Evolutionary conservation across 2,329 filamentous ascomycete genomes (phyloP).

Genomic region (Tolypocladium capitatum): DNA sequence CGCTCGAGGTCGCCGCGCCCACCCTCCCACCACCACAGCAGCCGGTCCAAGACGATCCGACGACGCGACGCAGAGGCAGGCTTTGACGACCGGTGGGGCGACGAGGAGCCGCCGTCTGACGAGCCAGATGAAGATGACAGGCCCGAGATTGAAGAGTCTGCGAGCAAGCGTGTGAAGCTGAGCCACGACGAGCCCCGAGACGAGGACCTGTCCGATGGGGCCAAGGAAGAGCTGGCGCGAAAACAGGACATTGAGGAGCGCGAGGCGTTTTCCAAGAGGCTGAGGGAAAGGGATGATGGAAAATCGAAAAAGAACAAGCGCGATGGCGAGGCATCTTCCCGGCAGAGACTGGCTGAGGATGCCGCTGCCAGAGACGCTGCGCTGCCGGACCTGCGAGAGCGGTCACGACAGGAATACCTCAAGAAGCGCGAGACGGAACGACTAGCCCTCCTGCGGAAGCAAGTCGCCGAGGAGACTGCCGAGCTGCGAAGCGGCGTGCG

Average conservation of each 20-base stretch:
- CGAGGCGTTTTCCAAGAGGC: conserved; percentile 65
- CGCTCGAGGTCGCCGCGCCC: conserved; percentile 20
- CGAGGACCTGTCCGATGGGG: conserved; percentile 45
- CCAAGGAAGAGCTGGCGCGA: conserved; percentile 42
- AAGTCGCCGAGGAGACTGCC: conserved; percentile 77
- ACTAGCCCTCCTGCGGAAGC: conserved; percentile 72
- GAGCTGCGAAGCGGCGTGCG: conserved; percentile 65
- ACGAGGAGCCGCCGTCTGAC: conserved; percentile 48
- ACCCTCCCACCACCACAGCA: conserved; percentile 12
- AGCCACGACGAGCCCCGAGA: conserved; percentile 36
- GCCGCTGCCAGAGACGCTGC: conserved; percentile 53
- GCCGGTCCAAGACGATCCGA: conserved; percentile 28
- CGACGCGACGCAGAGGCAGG: conserved; percentile 31
- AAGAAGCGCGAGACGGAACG: conserved; percentile 84
- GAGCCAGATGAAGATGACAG: conserved; percentile 28
- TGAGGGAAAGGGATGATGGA: conserved; percentile 58
- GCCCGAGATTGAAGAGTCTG: conserved; percentile 53
- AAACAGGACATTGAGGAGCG: conserved; percentile 60
- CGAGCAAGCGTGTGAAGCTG: conserved; percentile 56
- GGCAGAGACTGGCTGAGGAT: conserved; percentile 38
- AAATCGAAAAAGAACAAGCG: conserved; percentile 55
- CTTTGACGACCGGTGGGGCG: conserved; percentile 70
- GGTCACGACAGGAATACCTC: conserved; percentile 83
- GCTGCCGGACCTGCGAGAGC: conserved; percentile 67
- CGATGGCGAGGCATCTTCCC: conserved; percentile 42